These are phyloP conservation scores for Euclidium syriacum DNA, from an alignment of 345 rosid genomes.

Conservation along the genomic window DNA sequence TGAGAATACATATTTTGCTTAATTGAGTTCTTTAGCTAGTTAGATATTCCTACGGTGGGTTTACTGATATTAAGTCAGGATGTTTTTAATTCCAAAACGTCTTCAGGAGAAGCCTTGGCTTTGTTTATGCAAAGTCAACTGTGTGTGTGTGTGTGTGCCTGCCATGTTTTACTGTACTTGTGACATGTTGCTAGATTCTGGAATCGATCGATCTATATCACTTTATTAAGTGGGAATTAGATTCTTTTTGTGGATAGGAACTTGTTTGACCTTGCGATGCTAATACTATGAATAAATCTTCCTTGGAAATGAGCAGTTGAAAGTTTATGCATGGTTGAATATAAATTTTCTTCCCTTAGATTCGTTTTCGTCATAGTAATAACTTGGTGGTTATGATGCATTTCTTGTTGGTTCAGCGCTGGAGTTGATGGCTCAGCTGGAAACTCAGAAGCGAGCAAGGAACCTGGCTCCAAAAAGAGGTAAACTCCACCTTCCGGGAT, in stretches of 20 bases:
- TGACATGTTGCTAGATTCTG: constrained; percentile 23
- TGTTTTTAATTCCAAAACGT: neutral
- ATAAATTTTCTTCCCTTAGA: neutral
- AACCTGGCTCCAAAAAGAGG: constrained; percentile 80
- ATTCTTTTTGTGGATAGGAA: constrained; percentile 11
- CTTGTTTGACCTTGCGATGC: constrained; percentile 17
- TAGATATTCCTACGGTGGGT: neutral
- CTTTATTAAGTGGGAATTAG: constrained; percentile 22
- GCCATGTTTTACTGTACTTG: constrained; percentile 9
- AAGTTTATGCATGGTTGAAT: constrained; percentile 10
- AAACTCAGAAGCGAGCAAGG: constrained; percentile 66
- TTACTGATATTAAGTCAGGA: neutral
- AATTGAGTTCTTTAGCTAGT: constrained; percentile 7
- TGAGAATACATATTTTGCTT: neutral
- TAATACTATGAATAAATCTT: neutral
- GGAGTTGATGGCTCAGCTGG: constrained; percentile 67
- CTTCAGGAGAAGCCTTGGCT: constrained; percentile 14
- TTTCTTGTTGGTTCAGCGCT: constrained; percentile 35
- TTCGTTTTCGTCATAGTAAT: neutral
- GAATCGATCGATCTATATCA: constrained; percentile 8
- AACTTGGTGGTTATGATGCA: neutral
- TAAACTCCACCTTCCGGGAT: constrained; percentile 15
- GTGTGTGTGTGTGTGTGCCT: constrained; percentile 12
- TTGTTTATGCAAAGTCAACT: constrained; percentile 27
- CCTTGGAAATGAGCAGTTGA: neutral